Conservation (phyloP, 2,329 filamentous ascomycete genomes). For the Paraconiothyrium brasiliense region DNA sequence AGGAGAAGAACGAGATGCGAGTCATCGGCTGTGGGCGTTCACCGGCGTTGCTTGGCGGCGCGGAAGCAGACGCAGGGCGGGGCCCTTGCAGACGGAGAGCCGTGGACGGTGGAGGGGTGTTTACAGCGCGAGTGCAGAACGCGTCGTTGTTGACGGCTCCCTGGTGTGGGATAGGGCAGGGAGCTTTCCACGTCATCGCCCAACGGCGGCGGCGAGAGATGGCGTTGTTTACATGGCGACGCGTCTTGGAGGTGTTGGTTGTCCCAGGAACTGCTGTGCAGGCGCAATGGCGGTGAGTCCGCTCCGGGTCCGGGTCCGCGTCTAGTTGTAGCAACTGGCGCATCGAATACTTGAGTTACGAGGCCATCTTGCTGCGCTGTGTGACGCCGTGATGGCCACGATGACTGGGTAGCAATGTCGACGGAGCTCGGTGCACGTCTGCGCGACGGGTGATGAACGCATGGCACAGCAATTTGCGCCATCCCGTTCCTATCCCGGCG, state of each 20-base stretch:
- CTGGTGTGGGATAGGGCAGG: not conserved
- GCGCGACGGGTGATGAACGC: slow-evolving; percentile 10
- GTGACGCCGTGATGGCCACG: not conserved
- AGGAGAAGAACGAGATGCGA: slow-evolving; percentile 10
- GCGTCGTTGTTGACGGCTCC: slow-evolving; percentile 5
- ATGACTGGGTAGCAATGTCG: not conserved
- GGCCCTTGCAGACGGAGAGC: slow-evolving; percentile 19
- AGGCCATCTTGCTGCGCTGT: not conserved
- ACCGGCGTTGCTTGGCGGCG: slow-evolving; percentile 15
- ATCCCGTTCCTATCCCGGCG: slow-evolving; percentile 4
- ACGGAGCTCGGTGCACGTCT: not conserved
- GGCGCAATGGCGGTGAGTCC: not conserved
- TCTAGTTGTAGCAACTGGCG: not conserved
- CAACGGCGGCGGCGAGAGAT: slow-evolving; percentile 5
- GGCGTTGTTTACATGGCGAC: slow-evolving; percentile 11
- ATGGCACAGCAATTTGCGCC: slow-evolving; percentile 15
- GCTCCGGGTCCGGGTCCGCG: not conserved
- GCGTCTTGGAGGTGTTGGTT: not conserved
- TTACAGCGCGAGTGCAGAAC: not conserved
- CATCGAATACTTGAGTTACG: not conserved
- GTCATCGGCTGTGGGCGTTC: slow-evolving; percentile 18
- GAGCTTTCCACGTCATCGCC: slow-evolving; percentile 12
- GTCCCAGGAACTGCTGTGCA: not conserved
- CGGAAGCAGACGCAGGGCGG: slow-evolving; percentile 15
- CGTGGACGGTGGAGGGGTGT: not conserved